Percentiles rank a stretch among this genome's conserved stretches.
Evolutionary conservation across 768 basidiomycete species (phyloP).

Genomic region (Pulveroboletus sp.): DNA sequence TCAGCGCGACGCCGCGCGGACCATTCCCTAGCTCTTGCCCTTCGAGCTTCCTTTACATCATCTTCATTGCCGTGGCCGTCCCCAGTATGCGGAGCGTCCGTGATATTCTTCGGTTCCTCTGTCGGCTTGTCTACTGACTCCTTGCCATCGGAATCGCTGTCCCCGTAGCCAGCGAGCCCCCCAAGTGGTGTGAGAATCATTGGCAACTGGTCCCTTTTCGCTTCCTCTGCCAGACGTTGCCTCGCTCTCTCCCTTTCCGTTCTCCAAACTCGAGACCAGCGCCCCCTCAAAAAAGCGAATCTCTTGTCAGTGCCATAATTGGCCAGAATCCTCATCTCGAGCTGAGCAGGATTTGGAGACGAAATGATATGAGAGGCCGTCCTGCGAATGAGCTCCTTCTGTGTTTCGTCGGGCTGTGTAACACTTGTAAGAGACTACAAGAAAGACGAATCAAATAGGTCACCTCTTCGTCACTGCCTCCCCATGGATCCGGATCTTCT

Average conservation of each 20-base stretch:
- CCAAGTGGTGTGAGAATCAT: constrained; percentile 35
- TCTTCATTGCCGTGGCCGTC: constrained; percentile 5
- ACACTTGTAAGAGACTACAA: constrained; percentile 2
- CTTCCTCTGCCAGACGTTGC: constrained; percentile 22
- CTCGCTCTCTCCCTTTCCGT: constrained; percentile 45
- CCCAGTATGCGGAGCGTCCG: neutral
- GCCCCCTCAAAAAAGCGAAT: constrained; percentile 77
- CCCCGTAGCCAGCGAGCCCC: constrained; percentile 55
- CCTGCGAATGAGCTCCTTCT: constrained; percentile 64
- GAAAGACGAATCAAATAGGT: neutral
- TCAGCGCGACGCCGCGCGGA: constrained; percentile 42
- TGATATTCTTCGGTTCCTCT: neutral
- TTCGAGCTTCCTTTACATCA: constrained; percentile 41
- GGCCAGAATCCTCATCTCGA: constrained; percentile 86
- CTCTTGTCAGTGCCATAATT: constrained; percentile 75
- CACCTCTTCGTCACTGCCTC: constrained; percentile 70
- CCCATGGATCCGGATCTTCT: constrained; percentile 50
- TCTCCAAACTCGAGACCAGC: constrained; percentile 67
- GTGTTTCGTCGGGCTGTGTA: constrained; percentile 52
- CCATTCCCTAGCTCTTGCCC: constrained; percentile 57
- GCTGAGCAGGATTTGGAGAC: constrained; percentile 73
- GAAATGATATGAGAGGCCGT: constrained; percentile 65
- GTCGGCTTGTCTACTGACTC: constrained; percentile 27
- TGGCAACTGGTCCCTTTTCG: constrained; percentile 13
- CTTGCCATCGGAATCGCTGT: constrained; percentile 42